These are phyloP conservation scores for Microbotryum lychnidis-dioicae DNA, from an alignment of 1,284 basidiomycete genomes.

Conservation along the genomic window DNA sequence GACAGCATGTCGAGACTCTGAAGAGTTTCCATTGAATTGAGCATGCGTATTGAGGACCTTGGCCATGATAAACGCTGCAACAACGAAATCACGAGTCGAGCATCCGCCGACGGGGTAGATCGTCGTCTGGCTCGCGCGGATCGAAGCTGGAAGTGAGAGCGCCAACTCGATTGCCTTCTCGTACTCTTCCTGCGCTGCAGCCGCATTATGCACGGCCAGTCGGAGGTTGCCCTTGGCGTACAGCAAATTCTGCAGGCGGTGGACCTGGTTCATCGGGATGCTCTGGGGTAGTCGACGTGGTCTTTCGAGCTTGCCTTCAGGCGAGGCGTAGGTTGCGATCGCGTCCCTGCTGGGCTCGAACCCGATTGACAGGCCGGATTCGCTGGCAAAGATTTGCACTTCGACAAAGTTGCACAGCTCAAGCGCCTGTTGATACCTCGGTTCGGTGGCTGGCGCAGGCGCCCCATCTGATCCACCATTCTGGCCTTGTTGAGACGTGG, in stretches of 20 bases:
- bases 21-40: slow-evolving; percentile 35
- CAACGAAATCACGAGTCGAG: slow-evolving; percentile 25
- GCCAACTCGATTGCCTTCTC: slow-evolving; percentile 39
- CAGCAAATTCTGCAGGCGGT: slow-evolving; percentile 45
- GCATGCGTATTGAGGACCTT: slow-evolving; percentile 42
- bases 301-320: background rate
- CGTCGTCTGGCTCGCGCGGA: slow-evolving; percentile 6
- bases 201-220: slow-evolving; percentile 34
- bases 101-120: slow-evolving; percentile 17
- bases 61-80: slow-evolving; percentile 39
- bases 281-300: slow-evolving; percentile 31
- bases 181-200: slow-evolving; percentile 40
- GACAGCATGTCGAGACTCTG: slow-evolving; percentile 31
- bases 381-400: slow-evolving; percentile 30
- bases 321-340: background rate
- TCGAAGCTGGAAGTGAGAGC: slow-evolving; percentile 14
- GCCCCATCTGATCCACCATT: no score
- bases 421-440: slow-evolving; percentile 41
- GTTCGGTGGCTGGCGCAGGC: slow-evolving; percentile 2
- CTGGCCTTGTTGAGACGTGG: background rate
- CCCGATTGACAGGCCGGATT: slow-evolving; percentile 9
- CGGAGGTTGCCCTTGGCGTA: slow-evolving; percentile 46
- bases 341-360: slow-evolving; percentile 6
- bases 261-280: slow-evolving; percentile 40
- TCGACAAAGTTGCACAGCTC: slow-evolving; percentile 41